phyloP scores from a whole-genome alignment of 176 grass and related monocot species.

The Paspalum notatum region DNA sequence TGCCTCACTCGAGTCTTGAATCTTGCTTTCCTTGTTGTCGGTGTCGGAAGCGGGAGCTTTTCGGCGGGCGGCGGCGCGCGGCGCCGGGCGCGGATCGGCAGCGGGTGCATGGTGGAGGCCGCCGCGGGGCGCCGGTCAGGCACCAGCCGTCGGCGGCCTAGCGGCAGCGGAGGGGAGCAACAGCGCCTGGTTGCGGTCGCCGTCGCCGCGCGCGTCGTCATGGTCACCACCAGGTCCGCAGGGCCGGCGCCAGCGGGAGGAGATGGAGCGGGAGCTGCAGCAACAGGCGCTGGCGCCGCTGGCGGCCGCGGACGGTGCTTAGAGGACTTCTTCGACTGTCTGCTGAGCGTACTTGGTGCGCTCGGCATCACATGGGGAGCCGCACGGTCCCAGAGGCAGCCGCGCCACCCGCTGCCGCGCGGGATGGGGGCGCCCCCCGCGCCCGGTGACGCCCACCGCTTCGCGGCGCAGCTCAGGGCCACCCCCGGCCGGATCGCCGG shows the following conservation, averaged over 20 bases:
- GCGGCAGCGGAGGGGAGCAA: constrained; percentile 45
- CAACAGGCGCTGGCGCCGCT: neutral
- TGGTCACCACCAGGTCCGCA: constrained; percentile 27
- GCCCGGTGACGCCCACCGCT: constrained; percentile 24
- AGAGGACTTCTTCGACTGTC: constrained; percentile 59
- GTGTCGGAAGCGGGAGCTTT: neutral
- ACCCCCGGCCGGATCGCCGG: constrained; percentile 72
- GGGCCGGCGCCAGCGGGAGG: neutral
- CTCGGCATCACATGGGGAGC: constrained; percentile 56
- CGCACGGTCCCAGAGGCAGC: constrained; percentile 44
- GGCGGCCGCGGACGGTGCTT: constrained; percentile 27
- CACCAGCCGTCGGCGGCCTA: constrained; percentile 63
- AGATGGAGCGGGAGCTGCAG: neutral
- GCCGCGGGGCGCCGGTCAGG: constrained; percentile 64
- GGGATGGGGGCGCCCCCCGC: constrained; percentile 9
- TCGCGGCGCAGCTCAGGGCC: constrained; percentile 49
- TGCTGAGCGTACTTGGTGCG: constrained; percentile 54
- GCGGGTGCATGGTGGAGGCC: constrained; percentile 56
- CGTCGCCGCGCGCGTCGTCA: constrained; percentile 40
- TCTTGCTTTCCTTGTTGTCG: neutral
- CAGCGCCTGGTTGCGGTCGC: constrained; percentile 47
- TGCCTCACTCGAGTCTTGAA: neutral
- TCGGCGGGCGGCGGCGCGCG: constrained; percentile 16
- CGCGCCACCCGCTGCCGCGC: constrained; percentile 23
- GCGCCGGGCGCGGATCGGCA: constrained; percentile 39